Evolutionary conservation across 2,329 filamentous ascomycete genomes (phyloP), one percentile per base, ranked within the genome.

Genomic region (Alternaria conjuncta): DNA sequence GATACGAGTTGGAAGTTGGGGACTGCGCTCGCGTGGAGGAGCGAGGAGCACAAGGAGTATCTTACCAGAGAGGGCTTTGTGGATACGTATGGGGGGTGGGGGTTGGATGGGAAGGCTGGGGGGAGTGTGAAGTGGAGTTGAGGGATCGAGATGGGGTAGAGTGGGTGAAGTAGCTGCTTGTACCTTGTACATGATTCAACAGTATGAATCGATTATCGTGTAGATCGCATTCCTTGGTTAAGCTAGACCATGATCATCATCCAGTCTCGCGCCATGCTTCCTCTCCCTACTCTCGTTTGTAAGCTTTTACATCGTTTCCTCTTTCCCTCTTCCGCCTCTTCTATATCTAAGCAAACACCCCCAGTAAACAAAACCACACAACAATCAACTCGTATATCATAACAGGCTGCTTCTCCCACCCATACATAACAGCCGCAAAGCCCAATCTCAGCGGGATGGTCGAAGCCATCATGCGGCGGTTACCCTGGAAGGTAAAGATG

Each of bases 51-150:
- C 13, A 74, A 71, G 65, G 73, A 81, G 68, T 79, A 75, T 66
- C 43, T 83, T 69, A 73, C 68, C 12, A 74, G 73, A 26, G 81
- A 80, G 54, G 81, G 81, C 3, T 82, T 83, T 55, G 69, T 75
- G 45, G 76, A 79, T 70, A 71, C 73, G 23, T 76, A 74, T 70
- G 76, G 77, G 0, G 63, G 64, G 5, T 79, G 77, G 77, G 74
- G 76, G 5, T 45, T 78, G 21, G 71, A 73, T 10, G 66, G 65
- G 0, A 65, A 53, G 13, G 67, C 57, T 26, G 65, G 62, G 5
- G 73, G 71, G 28, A 55, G n/a, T 28, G 67, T 75, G 2, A 73
- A 75, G 62, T 76, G 73, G 74, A 71, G 62, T 47, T 71, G 21
- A 56, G n/a, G n/a, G n/a, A n/a, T n/a, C n/a, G n/a, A n/a, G n/a